Percentiles rank a stretch among this genome's conserved stretches.
Evolutionary conservation across 2,329 filamentous ascomycete genomes (phyloP).

Genomic region (Emergomyces africanus): DNA sequence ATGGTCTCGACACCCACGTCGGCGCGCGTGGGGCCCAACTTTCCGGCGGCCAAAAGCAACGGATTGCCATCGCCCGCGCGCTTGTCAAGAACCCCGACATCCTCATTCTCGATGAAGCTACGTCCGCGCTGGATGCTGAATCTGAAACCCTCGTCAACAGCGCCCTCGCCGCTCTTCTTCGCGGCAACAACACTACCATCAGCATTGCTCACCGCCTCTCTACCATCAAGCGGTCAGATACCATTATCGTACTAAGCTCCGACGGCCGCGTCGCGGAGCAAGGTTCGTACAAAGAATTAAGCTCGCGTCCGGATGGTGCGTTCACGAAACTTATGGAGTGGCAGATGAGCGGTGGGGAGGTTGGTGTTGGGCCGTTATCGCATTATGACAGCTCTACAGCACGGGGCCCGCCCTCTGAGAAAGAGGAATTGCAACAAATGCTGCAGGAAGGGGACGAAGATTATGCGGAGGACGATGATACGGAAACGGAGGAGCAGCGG

Average conservation of each 20-base stretch:
- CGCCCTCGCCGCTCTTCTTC: conserved; percentile 66
- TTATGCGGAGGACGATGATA: conserved; percentile 23
- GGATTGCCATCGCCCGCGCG: conserved; percentile 91
- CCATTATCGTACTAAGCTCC: conserved; percentile 78
- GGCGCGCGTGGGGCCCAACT: conserved; percentile 86
- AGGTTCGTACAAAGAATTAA: conserved; percentile 69
- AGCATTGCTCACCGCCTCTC: conserved; percentile 92
- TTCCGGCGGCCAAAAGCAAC: conserved; percentile 92
- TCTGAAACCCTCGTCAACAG: conserved; percentile 94
- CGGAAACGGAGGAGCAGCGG: conserved; percentile 8
- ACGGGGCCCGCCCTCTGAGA: conserved; percentile 30
- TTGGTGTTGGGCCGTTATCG: conserved; percentile 3
- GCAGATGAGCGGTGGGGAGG: conserved; percentile 83
- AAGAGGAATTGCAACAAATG: conserved; percentile 38
- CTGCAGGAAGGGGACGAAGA: conserved; percentile 24
- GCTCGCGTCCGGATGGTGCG: conserved; percentile 59
- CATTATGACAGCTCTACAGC: conserved; percentile 7
- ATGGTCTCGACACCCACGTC: conserved; percentile 87
- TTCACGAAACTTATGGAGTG: conserved; percentile 98
- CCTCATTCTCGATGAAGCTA: conserved; percentile 90
- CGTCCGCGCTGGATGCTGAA: conserved; percentile 88
- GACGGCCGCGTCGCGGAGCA: conserved; percentile 86
- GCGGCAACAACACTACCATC: conserved; percentile 88
- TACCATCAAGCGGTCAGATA: conserved; percentile 91
- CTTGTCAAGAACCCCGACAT: conserved; percentile 95